Base-by-base conservation (phyloP, 495 filamentous ascomycete genomes). In the Aspergillus coremiiformis region DNA sequence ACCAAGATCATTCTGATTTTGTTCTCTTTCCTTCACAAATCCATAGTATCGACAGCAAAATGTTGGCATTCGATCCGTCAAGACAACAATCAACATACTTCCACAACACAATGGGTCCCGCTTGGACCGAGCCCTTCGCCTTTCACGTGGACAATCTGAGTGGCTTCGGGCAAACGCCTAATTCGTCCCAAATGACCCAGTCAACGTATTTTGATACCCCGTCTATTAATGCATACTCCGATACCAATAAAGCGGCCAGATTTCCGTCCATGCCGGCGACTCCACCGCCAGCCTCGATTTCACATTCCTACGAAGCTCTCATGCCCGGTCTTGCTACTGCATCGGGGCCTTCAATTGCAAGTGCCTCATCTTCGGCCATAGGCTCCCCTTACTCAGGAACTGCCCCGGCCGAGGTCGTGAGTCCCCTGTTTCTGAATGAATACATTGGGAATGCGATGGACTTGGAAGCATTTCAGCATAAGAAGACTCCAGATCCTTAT, bases 341-440 rank as follows among this genome's bases (percentile, higher is more conserved):
- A 22, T 93, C 89, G 3, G 84, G 78, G 1, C 79, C 83, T 12
- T 91, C 87, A 12, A 74, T 79, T 50, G 76, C 77, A 22, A 84
- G 81, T 60, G 83, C 85, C 11, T 78, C 87, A 14, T 93, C 90
- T 1, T 95, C 90, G 4, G 78, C 83, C 27, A 84, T 88, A 58
- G 87, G 85, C 27, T 96, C 90, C 8, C 90, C 90, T 17, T 85
- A 84, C 53, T 85, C 84, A 0, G 79, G 78, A 47, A 77, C 78
- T 51, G 74, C 80, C 15, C 79, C 84, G 35, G 73, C 74, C 46
- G 86, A 88, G 44, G 80, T 89, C 49, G 79, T 80, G 62, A 70
- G 75, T 51, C 78, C 82, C 55, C 67, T 78, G 47, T 83, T 82
- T 65, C 24, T 74, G 60, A 71, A 76, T 65, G 71, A 77, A 53